Base-by-base conservation (phyloP, 805 yeast species). In the Candida verbasci region DNA sequence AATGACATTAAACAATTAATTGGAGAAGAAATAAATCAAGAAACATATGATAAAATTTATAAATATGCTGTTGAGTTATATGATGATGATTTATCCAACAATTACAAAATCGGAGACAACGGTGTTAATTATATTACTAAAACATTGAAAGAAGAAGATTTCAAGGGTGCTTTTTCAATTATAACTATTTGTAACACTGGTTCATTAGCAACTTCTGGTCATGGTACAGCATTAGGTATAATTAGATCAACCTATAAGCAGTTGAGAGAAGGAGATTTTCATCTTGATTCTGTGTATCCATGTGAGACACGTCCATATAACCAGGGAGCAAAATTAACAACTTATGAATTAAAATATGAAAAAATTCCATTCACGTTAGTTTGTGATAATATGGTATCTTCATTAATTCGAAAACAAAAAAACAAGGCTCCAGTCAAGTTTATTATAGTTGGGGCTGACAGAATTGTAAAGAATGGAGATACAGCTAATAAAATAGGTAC, bases 401-500 rank as follows among this genome's bases (percentile, higher is more conserved):
- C 89, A 29, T 69, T 88, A 40, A 68, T 89, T 35, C 30, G 25
- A 21, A 65, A 74, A 12, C 54, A 60, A 20, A n/a, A n/a, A n/a
- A 50, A 47, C 31, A 45, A 53, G 12, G 76, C 86, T 9, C 94
- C 95, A n/a, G 76, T 93, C 39, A 82, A 83, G 55, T 86, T 87
- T 34, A 81, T 89, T 16, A 85, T 88, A 38, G 96, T 86, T 4
- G 98, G 98, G 30, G 96, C 97, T 10, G 98, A 91, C 55, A 75
- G 98, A 56, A 83, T 91, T 25, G 97, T 89, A 3, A 69, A 72
- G 20, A 91, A 91, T 55, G 98, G 98, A 35, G 98, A 91, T 54
- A 80, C 96, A 21, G 97, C 97, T 1, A 91, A 91, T 63, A 91
- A 91, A 63, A 91, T 91, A 35, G 98, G 98, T 16, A 93, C 97